These are phyloP conservation scores for Fusarium agapanthi DNA, from an alignment of 2,329 filamentous ascomycete genomes.

Conservation along the genomic window DNA sequence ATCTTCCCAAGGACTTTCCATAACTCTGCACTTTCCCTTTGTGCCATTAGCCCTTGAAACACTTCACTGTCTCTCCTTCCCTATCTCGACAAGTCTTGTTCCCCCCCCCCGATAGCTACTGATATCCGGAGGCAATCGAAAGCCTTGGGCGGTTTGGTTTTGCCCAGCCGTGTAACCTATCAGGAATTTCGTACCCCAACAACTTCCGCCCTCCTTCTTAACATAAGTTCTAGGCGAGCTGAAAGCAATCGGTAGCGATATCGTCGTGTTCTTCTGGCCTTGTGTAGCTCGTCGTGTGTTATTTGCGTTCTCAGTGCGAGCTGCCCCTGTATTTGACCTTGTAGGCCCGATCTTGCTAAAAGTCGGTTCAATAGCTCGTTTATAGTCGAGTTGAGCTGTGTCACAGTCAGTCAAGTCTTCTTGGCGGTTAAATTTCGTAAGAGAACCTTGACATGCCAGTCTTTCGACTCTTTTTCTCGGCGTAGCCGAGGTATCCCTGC, in stretches of 20 bases:
- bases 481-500: background rate
- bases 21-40: no score
- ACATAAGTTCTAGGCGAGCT: background rate
- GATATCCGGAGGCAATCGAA: no score
- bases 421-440: background rate
- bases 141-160: no score
- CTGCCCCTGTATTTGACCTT: background rate
- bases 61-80: no score
- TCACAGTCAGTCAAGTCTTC: background rate
- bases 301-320: background rate
- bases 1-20: background rate
- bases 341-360: no score
- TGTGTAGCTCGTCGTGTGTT: background rate
- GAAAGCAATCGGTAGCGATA: rapidly evolving
- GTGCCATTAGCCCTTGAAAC: no score
- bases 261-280: background rate
- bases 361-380: background rate
- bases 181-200: background rate
- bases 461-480: background rate
- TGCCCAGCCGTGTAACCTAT: no score
- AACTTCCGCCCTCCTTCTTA: background rate
- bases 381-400: background rate
- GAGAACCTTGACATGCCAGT: background rate
- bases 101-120: no score
- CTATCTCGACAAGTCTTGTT: background rate